phyloP scores from a whole-genome alignment of 2,329 filamentous ascomycete genomes.

The Ophiostoma quercus region DNA sequence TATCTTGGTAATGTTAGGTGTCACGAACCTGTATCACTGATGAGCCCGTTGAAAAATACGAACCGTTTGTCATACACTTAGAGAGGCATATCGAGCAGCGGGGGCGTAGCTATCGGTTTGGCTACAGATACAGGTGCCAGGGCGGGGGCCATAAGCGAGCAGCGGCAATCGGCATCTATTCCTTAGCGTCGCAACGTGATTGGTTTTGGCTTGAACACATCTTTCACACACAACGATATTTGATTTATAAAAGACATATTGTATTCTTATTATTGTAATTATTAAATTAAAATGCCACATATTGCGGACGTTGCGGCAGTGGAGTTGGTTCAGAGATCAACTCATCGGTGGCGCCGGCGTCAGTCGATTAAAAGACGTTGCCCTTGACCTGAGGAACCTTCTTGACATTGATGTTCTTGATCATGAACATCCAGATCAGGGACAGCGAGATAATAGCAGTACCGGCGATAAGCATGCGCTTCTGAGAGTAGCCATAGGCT shows the following conservation, averaged over 20 bases:
- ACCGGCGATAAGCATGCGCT: conserved; percentile 43
- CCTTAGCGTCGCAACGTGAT: not conserved
- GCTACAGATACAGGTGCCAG: not conserved
- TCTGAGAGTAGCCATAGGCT: conserved; percentile 51
- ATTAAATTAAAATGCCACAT: not conserved
- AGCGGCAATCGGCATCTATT: not conserved
- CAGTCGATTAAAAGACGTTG: conserved; percentile 20
- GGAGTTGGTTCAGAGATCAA: not conserved
- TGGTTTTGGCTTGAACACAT: not conserved
- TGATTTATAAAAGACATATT: not conserved
- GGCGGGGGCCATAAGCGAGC: not conserved
- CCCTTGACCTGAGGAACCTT: conserved; percentile 24
- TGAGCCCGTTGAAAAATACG: not conserved
- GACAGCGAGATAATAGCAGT: conserved; percentile 33
- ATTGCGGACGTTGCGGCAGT: not conserved
- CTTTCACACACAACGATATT: not conserved
- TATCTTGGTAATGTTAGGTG: not conserved
- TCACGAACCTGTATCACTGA: not conserved
- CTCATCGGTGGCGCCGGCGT: not conserved
- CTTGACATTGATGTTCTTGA: conserved; percentile 26
- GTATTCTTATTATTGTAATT: not conserved
- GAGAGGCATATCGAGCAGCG: no score
- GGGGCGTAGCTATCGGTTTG: no score
- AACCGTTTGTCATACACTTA: not conserved
- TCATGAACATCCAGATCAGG: conserved; percentile 29